Percentiles rank a stretch among this genome's conserved stretches.
Conservation (phyloP, 2,329 filamentous ascomycete species). For the Aspergillus caelatus region DNA sequence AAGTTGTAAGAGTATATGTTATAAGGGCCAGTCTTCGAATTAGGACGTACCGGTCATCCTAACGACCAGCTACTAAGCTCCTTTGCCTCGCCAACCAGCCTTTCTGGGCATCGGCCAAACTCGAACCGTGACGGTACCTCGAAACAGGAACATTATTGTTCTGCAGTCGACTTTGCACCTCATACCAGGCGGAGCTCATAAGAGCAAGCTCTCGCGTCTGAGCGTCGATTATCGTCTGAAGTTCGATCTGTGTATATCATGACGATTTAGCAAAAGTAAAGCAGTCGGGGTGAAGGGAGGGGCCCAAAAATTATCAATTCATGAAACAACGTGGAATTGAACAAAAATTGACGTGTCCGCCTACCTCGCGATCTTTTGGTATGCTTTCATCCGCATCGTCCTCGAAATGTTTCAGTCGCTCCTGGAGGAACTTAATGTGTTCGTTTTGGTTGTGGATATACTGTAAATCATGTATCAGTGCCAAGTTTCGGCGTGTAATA, state of each 20-base stretch:
- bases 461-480: conserved; percentile 27
- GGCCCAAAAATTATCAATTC: not conserved
- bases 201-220: conserved; percentile 49
- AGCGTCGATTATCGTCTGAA: conserved; percentile 43
- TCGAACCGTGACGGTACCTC: conserved; percentile 42
- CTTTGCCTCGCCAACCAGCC: conserved; percentile 51
- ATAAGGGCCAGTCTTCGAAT: not conserved
- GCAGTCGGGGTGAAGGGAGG: not conserved
- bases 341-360: conserved; percentile 4
- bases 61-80: conserved; percentile 43
- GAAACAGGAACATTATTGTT: conserved; percentile 47
- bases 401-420: conserved; percentile 44
- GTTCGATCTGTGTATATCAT: conserved; percentile 36
- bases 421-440: conserved; percentile 45
- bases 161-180: conserved; percentile 49
- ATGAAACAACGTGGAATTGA: not conserved
- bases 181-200: conserved; percentile 52
- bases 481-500: conserved; percentile 18
- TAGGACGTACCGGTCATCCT: conserved; percentile 6
- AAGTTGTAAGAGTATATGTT: not conserved
- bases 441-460: conserved; percentile 48
- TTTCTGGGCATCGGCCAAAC: conserved; percentile 40
- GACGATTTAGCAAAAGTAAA: conserved; percentile 18
- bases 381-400: conserved; percentile 40
- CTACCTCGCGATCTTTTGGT: conserved; percentile 45